These are phyloP conservation scores for Schizochytrium sp. DNA, from an alignment of 108 stramenopile genomes.

Conservation along the genomic window DNA sequence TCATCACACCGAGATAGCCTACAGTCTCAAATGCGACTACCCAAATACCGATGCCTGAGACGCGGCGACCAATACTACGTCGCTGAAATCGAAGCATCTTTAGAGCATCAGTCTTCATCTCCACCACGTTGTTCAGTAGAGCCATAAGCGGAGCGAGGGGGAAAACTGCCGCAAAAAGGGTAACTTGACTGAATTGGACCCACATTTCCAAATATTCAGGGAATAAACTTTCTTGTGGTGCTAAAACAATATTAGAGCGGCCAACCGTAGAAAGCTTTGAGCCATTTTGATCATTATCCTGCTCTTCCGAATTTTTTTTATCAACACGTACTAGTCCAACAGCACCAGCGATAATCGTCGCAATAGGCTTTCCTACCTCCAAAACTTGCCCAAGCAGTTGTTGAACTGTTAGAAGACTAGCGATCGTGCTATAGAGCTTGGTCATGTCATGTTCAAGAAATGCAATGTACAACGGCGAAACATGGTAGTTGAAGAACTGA, in stretches of 20 bases:
- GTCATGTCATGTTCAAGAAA: slow-evolving; percentile 70
- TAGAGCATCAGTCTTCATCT: slow-evolving; percentile 93
- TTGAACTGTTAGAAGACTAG: neutral
- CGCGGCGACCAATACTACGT: slow-evolving; percentile 88
- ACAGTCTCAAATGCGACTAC: slow-evolving; percentile 93
- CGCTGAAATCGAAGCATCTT: slow-evolving; percentile 90
- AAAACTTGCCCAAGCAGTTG: slow-evolving; percentile 27
- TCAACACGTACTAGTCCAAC: neutral
- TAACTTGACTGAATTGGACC: slow-evolving; percentile 92
- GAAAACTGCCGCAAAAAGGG: slow-evolving; percentile 93
- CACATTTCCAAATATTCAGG: slow-evolving; percentile 45
- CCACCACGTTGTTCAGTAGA: slow-evolving; percentile 91
- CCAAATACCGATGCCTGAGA: slow-evolving; percentile 93
- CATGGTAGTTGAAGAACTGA: slow-evolving; percentile 97
- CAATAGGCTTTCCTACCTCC: slow-evolving; percentile 29
- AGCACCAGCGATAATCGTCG: neutral
- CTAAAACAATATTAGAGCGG: slow-evolving; percentile 1
- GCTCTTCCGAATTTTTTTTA: neutral
- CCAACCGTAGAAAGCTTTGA: neutral
- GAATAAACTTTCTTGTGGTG: slow-evolving; percentile 4
- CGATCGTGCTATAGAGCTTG: slow-evolving; percentile 40
- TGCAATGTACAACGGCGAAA: slow-evolving; percentile 95
- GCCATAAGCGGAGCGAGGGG: slow-evolving; percentile 93
- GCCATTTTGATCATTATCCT: neutral
- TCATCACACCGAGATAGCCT: slow-evolving; percentile 91